Conservation (phyloP, 225 moss, liverwort and hornwort species). For the Sphagnum tenellum region DNA sequence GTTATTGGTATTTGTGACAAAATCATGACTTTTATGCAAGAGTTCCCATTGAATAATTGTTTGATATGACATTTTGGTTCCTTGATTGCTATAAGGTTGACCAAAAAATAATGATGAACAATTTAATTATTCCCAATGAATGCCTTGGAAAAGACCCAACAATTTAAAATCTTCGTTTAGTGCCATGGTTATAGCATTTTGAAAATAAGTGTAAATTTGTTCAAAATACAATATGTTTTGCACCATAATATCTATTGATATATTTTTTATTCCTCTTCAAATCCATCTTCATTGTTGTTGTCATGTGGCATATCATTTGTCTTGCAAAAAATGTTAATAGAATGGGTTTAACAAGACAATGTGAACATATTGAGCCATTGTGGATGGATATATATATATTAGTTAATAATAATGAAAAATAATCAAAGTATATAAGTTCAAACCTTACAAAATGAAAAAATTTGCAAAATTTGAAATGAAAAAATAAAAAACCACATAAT, state of each 20-base stretch:
- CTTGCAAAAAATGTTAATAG: background rate
- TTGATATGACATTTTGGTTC: background rate
- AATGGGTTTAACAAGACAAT: background rate
- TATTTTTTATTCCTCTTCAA: background rate
- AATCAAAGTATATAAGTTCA: too few species aligned
- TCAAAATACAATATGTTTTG: background rate
- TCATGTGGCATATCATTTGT: background rate
- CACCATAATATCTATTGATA: background rate
- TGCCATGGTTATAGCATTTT: too few species aligned
- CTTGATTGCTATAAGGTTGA: background rate
- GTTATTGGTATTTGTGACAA: background rate
- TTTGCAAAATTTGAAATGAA: too few species aligned
- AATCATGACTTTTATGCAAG: background rate
- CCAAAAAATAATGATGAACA: background rate
- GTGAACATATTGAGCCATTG: background rate
- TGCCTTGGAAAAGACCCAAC: too few species aligned
- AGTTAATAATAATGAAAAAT: too few species aligned
- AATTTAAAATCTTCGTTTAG: too few species aligned
- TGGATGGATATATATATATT: too few species aligned
- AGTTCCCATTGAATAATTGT: slow-evolving; percentile 5
- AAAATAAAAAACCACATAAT: too few species aligned
- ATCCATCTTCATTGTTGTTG: background rate
- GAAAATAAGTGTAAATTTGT: too few species aligned
- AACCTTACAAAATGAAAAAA: too few species aligned
- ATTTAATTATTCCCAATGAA: background rate